Conservation (phyloP, 495 filamentous ascomycete species). For the Penicillium parvum region DNA sequence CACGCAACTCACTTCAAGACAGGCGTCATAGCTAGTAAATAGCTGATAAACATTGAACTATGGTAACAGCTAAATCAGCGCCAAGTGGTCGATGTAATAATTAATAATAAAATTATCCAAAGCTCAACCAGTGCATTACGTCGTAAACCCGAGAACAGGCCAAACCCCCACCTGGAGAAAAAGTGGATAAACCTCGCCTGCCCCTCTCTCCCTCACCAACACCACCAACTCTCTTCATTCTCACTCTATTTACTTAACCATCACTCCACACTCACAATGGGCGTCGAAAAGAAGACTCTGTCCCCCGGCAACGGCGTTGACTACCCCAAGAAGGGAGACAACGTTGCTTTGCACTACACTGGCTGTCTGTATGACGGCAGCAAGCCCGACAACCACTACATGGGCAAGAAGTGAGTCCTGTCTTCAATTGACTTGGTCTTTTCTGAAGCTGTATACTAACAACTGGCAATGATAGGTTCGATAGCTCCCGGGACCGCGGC, state of each 20-base stretch:
- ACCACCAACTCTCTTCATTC: neutral
- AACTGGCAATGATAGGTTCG: conserved; percentile 54
- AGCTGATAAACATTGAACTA: too few relatives aligned
- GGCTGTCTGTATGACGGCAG: conserved; percentile 68
- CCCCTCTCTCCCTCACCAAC: conserved; percentile 10
- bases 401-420: conserved; percentile 48
- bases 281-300: conserved; percentile 46
- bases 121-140: conserved; percentile 15
- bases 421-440: neutral
- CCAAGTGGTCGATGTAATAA: too few relatives aligned
- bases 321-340: conserved; percentile 57
- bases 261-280: conserved; percentile 43
- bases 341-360: conserved; percentile 76
- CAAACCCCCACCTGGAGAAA: conserved; percentile 13
- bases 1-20: too few relatives aligned
- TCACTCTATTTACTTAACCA: conserved; percentile 2
- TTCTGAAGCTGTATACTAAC: neutral
- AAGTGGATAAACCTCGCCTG: conserved; percentile 8
- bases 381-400: conserved; percentile 40
- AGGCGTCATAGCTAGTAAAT: too few relatives aligned
- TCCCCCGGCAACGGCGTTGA: conserved; percentile 48
- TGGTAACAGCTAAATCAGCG: too few relatives aligned
- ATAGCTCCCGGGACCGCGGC: conserved; percentile 59
- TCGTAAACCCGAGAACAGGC: conserved; percentile 6
- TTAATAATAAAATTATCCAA: too few relatives aligned